Evolutionary conservation across 2,329 filamentous ascomycete genomes (phyloP).

Genomic region (Plenodomus lindquistii): DNA sequence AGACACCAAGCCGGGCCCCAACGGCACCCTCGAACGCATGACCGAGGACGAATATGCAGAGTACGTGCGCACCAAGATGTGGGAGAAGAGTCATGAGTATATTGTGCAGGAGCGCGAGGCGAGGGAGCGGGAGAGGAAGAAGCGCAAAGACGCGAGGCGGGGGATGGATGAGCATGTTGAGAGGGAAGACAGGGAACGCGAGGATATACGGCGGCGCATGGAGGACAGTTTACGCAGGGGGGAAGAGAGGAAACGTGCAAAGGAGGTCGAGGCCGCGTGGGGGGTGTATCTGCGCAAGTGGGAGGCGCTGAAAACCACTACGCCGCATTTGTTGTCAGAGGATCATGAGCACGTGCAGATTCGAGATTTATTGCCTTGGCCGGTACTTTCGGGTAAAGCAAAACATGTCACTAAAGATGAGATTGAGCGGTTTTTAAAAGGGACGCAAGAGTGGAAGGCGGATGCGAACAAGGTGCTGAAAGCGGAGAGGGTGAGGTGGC

Average conservation of each 20-base stretch:
- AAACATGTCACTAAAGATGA: slow-evolving; percentile 61
- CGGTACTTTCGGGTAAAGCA: slow-evolving; percentile 64
- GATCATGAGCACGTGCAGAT: slow-evolving; percentile 21
- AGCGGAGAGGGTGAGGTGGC: slow-evolving; percentile 87
- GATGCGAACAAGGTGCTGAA: slow-evolving; percentile 65
- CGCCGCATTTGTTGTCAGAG: slow-evolving; percentile 5
- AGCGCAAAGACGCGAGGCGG: slow-evolving; percentile 47
- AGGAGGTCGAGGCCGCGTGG: slow-evolving; percentile 65
- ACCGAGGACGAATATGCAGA: slow-evolving; percentile 88
- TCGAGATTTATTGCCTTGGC: slow-evolving; percentile 67
- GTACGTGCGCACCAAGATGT: slow-evolving; percentile 88
- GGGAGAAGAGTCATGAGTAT: slow-evolving; percentile 89
- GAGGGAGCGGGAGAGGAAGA: slow-evolving; percentile 52
- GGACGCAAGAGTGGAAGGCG: slow-evolving; percentile 49
- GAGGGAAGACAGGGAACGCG: slow-evolving; percentile 48
- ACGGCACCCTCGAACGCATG: slow-evolving; percentile 76
- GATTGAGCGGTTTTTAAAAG: slow-evolving; percentile 71
- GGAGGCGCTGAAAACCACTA: slow-evolving; percentile 53
- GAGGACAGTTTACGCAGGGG: slow-evolving; percentile 70
- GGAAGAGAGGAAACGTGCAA: slow-evolving; percentile 62
- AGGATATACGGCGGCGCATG: slow-evolving; percentile 64
- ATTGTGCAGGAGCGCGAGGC: slow-evolving; percentile 75
- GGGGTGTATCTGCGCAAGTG: slow-evolving; percentile 66
- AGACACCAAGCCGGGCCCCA: slow-evolving; percentile 56
- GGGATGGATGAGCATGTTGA: slow-evolving; percentile 48